These are phyloP conservation scores for Elsinoe batatas DNA, from an alignment of 2,329 filamentous ascomycete species.

Conservation along the genomic window DNA sequence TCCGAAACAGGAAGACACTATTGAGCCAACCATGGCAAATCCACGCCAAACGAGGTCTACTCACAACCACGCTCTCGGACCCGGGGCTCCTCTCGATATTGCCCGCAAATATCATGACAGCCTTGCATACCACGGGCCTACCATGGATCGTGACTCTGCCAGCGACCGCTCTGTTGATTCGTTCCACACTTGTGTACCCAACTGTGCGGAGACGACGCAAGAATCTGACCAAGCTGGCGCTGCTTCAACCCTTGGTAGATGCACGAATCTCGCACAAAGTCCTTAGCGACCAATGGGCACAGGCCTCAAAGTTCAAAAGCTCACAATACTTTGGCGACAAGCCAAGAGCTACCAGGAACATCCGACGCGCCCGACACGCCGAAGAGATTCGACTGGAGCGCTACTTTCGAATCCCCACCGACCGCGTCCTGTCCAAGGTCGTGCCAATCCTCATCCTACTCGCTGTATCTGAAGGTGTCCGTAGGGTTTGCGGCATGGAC, in stretches of 20 bases:
- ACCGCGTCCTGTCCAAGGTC: background rate
- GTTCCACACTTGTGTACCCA: conserved; percentile 1
- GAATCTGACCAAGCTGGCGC: background rate
- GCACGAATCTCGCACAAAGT: background rate
- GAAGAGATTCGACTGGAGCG: background rate
- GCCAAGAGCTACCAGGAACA: background rate
- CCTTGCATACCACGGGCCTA: background rate
- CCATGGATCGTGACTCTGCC: conserved; percentile 4
- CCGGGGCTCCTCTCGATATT: background rate
- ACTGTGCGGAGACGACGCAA: background rate
- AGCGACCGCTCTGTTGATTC: background rate
- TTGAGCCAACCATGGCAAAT: background rate
- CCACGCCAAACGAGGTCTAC: background rate
- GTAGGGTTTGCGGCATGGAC: conserved; percentile 4
- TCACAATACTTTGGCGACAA: background rate
- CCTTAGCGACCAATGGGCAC: background rate
- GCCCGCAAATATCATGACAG: conserved; percentile 9
- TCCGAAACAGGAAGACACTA: background rate
- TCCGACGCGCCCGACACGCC: background rate
- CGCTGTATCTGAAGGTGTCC: conserved; percentile 8
- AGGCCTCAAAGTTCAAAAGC: conserved; percentile 2
- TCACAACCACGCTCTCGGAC: conserved; percentile 9
- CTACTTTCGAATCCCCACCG: conserved; percentile 3
- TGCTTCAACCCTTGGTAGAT: conserved; percentile 11
- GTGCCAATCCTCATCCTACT: conserved; percentile 8